These are phyloP conservation scores for Leucogyrophana mollusca DNA, from an alignment of 768 basidiomycete genomes.

Conservation along the genomic window DNA sequence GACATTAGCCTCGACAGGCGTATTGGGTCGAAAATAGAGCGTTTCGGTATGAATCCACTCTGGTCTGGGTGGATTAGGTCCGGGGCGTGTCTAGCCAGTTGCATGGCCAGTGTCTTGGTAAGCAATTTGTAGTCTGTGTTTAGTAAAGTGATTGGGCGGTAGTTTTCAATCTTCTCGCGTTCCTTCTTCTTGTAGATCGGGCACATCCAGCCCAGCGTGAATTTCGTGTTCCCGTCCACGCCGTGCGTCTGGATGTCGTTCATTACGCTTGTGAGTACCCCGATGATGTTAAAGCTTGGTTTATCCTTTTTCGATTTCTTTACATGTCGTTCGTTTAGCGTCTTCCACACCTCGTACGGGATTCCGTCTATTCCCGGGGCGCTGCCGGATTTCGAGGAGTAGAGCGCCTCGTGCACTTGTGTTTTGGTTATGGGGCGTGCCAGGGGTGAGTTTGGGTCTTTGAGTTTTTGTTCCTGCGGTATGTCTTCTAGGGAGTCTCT, in stretches of 20 bases:
- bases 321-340: background rate
- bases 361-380: conserved; percentile 25
- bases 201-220: conserved; percentile 27
- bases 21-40: conserved; percentile 32
- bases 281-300: conserved; percentile 6
- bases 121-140: conserved; percentile 19
- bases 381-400: conserved; percentile 11
- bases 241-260: conserved; percentile 6
- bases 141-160: conserved; percentile 13
- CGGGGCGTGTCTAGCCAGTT: background rate
- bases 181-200: conserved; percentile 14
- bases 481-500: background rate
- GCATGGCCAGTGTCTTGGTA: conserved; percentile 10
- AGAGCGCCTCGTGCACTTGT: conserved; percentile 15
- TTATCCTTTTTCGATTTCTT: background rate
- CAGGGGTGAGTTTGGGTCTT: background rate
- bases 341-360: conserved; percentile 29
- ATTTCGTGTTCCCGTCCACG: background rate
- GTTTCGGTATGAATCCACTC: conserved; percentile 35
- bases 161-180: conserved; percentile 6
- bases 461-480: background rate
- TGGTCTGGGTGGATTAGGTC: conserved; percentile 13
- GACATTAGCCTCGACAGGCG: conserved; percentile 24
- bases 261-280: conserved; percentile 1
- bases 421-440: background rate